phyloP scores from a whole-genome alignment of 2,329 filamentous ascomycete genomes.

The Aspergillus hiratsukae region DNA sequence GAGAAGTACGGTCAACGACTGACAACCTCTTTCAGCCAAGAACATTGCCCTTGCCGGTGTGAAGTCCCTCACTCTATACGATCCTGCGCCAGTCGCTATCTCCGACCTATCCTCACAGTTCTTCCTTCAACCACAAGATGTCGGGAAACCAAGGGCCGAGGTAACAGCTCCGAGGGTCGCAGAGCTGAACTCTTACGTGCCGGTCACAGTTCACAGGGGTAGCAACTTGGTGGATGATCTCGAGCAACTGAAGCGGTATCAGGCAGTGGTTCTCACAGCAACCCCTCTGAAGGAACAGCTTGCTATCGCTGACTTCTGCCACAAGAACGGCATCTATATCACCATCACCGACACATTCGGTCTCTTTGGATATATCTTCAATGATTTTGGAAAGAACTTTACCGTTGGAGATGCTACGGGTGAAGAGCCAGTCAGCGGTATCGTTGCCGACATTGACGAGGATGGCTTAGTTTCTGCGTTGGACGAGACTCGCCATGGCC shows the following conservation, averaged over 20 bases:
- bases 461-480: slow-evolving; percentile 87
- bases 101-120: slow-evolving; percentile 95
- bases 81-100: slow-evolving; percentile 77
- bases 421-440: slow-evolving; percentile 80
- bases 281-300: slow-evolving; percentile 76
- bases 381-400: slow-evolving; percentile 94
- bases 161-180: slow-evolving; percentile 85
- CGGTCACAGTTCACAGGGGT: slow-evolving; percentile 67
- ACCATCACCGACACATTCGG: slow-evolving; percentile 86
- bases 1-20: slow-evolving; percentile 1
- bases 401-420: slow-evolving; percentile 85
- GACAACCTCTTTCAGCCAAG: slow-evolving; percentile 61
- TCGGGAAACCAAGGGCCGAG: slow-evolving; percentile 84
- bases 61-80: slow-evolving; percentile 91
- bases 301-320: slow-evolving; percentile 85
- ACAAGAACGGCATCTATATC: slow-evolving; percentile 87
- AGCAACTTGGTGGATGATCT: slow-evolving; percentile 69
- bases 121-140: slow-evolving; percentile 82
- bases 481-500: slow-evolving; percentile 89
- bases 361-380: slow-evolving; percentile 93
- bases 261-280: slow-evolving; percentile 87
- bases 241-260: slow-evolving; percentile 80
- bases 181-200: slow-evolving; percentile 94
- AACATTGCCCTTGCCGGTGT: slow-evolving; percentile 97
- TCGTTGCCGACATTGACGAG: slow-evolving; percentile 83